A percentile compares a stretch with the other conserved stretches of the same genome.
Conservation (phyloP, 192 early-diverging fungal species). For the Coemansia reversa region DNA sequence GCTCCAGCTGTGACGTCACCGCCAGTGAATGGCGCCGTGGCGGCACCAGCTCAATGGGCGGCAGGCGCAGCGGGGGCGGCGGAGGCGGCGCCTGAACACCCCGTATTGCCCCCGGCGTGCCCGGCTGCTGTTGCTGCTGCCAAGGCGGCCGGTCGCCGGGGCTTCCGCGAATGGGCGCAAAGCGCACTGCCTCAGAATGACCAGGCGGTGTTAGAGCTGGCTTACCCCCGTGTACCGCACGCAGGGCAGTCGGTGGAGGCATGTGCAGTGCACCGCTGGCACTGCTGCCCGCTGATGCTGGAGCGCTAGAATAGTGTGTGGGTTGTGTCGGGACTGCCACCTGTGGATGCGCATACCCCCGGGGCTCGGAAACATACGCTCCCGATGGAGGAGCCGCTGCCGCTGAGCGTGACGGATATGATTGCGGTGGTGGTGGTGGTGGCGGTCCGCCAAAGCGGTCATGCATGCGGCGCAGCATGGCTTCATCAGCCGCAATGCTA, state of each 20-base stretch:
- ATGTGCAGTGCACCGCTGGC: background rate
- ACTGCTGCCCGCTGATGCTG: background rate
- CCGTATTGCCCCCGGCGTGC: background rate
- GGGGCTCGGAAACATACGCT: background rate
- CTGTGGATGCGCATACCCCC: background rate
- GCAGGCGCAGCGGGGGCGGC: conserved; percentile 25
- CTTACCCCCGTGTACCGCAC: background rate
- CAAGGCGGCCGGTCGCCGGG: conserved; percentile 1
- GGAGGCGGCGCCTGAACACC: background rate
- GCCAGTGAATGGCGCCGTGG: conserved; percentile 53
- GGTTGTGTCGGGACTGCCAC: background rate
- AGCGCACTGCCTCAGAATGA: background rate
- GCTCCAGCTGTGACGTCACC: conserved; percentile 52
- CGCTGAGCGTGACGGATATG: conserved; percentile 6
- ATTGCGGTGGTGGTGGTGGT: conserved; percentile 2
- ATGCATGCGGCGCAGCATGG: conserved; percentile 52
- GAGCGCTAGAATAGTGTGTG: background rate
- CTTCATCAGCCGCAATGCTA: conserved; percentile 55
- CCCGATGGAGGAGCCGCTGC: conserved; percentile 2
- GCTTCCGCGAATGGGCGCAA: background rate
- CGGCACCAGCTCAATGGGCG: conserved; percentile 46
- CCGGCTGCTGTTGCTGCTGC: conserved; percentile 24
- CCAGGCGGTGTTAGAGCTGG: background rate
- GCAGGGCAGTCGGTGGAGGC: background rate
- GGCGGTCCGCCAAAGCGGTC: conserved; percentile 43